phyloP scores from a whole-genome alignment of 1,284 basidiomycete species.

The Crucibulum parvulum region DNA sequence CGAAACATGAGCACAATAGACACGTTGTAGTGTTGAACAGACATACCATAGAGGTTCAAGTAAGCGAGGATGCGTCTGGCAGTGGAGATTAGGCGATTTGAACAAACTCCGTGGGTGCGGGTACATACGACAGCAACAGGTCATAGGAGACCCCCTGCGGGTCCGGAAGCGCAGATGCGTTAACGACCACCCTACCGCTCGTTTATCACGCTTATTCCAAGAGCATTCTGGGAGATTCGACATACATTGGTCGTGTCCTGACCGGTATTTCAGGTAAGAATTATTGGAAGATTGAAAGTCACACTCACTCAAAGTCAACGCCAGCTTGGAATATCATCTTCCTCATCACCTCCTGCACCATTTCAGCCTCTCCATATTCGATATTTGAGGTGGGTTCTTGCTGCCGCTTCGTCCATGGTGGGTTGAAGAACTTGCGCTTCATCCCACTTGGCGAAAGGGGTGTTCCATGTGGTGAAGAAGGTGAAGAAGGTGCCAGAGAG shows the following conservation, averaged over 20 bases:
- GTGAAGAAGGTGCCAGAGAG: slow-evolving; percentile 54
- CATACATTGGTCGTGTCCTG: slow-evolving; percentile 87
- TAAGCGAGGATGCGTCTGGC: slow-evolving; percentile 75
- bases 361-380: slow-evolving; percentile 30
- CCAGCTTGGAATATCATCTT: slow-evolving; percentile 87
- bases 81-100: slow-evolving; percentile 7
- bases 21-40: neutral
- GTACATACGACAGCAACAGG: slow-evolving; percentile 71
- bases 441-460: slow-evolving; percentile 32
- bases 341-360: slow-evolving; percentile 68
- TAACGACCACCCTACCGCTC: slow-evolving; percentile 74
- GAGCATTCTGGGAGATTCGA: slow-evolving; percentile 13
- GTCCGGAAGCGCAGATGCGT: slow-evolving; percentile 82
- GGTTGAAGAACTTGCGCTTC: slow-evolving; percentile 45
- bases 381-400: slow-evolving; percentile 11
- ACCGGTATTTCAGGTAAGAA: neutral
- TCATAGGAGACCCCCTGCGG: slow-evolving; percentile 81
- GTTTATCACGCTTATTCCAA: slow-evolving; percentile 7
- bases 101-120: slow-evolving; percentile 11
- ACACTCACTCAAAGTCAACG: slow-evolving; percentile 85
- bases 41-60: slow-evolving; percentile 78
- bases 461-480: slow-evolving; percentile 41
- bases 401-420: slow-evolving; percentile 43
- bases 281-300: slow-evolving; percentile 8
- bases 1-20: slow-evolving; percentile 1